A percentile compares a stretch with the other conserved stretches of the same genome.
Evolutionary conservation across 306 rosid genomes (phyloP).

Genomic region (Casuarina cunninghamiana): DNA sequence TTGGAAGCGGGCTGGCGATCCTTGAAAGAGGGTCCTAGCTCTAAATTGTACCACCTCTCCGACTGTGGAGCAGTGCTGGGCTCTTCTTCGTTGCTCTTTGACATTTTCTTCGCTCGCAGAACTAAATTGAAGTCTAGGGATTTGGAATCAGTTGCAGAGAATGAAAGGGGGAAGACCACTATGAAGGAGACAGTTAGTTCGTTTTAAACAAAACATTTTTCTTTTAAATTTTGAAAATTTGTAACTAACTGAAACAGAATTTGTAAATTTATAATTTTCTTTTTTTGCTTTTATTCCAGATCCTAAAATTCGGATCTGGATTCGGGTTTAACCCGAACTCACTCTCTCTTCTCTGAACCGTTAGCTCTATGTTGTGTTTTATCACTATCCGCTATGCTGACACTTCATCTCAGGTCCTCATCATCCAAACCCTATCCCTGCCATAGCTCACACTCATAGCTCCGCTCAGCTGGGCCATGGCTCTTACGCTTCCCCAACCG

Average conservation of each 20-base stretch:
- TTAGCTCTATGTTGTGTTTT: background rate
- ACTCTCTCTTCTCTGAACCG: background rate
- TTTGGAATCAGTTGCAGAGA: background rate
- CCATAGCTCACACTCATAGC: background rate
- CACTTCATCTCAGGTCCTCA: background rate
- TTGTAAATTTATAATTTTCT: no score
- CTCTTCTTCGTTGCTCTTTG: slow-evolving; percentile 13
- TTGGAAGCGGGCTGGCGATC: slow-evolving; percentile 15
- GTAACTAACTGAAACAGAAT: no score
- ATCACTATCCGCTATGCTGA: background rate
- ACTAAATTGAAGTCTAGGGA: background rate
- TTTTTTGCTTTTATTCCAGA: no score
- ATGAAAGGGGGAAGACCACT: background rate
- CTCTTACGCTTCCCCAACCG: background rate
- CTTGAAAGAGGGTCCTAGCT: slow-evolving; percentile 18
- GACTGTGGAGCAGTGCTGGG: slow-evolving; percentile 25
- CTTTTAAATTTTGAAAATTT: no score
- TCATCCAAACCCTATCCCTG: background rate
- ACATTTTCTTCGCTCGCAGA: background rate
- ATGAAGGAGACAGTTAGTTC: background rate
- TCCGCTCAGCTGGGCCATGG: background rate
- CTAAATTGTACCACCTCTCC: slow-evolving; percentile 21
- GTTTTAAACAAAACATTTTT: no score
- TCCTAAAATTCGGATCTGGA: no score
- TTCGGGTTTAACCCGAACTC: background rate